Conservation (phyloP, 768 basidiomycete species). For the Royoungia palumana region DNA sequence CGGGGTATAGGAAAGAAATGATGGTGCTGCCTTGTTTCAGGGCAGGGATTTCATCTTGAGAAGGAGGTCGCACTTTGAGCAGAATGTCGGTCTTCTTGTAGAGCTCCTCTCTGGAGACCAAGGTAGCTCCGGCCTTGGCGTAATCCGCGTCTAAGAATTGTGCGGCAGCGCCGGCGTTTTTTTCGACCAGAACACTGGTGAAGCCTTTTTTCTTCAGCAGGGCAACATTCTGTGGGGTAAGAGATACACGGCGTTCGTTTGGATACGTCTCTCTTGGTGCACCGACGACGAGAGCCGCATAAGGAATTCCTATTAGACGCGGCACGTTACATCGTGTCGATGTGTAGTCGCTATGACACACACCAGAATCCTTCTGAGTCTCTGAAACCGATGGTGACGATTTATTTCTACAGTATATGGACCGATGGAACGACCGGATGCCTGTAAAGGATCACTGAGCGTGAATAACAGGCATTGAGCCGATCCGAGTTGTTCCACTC, state of each 20-base stretch:
- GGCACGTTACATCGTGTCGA: not conserved
- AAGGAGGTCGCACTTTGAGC: constrained; percentile 82
- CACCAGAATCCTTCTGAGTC: constrained; percentile 26
- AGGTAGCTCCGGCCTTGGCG: constrained; percentile 69
- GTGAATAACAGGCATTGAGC: constrained; percentile 1
- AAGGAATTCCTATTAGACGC: constrained; percentile 49
- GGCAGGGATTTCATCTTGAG: constrained; percentile 47
- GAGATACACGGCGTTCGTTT: constrained; percentile 73
- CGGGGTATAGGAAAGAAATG: constrained; percentile 81
- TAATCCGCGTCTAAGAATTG: constrained; percentile 84
- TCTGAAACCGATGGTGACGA: constrained; percentile 8
- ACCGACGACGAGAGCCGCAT: constrained; percentile 71
- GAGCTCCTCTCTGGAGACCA: constrained; percentile 72
- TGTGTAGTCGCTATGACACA: not conserved
- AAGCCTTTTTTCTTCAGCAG: constrained; percentile 84
- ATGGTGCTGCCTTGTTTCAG: constrained; percentile 75
- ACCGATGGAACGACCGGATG: constrained; percentile 31
- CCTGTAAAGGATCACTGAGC: constrained; percentile 12
- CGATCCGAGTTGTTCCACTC: constrained; percentile 13
- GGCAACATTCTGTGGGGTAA: constrained; percentile 77
- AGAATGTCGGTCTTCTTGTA: constrained; percentile 70
- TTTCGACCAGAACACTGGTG: constrained; percentile 65
- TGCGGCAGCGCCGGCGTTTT: constrained; percentile 63
- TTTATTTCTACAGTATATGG: constrained; percentile 25
- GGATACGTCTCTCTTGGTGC: constrained; percentile 75